These are phyloP conservation scores for Murraya paniculata DNA, from an alignment of 345 rosid genomes.

Conservation along the genomic window DNA sequence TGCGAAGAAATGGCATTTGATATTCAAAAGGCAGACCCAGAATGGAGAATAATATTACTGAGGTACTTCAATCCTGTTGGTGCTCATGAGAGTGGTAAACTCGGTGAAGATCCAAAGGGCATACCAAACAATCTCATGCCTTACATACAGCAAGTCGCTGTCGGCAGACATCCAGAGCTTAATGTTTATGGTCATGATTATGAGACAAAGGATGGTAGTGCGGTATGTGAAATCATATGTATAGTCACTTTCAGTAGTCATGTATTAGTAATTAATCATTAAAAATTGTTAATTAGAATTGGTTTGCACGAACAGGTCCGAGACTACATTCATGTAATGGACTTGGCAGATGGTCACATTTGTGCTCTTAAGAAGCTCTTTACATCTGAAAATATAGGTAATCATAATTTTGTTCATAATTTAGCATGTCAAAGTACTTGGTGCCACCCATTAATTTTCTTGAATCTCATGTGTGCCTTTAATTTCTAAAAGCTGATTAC, in stretches of 20 bases:
- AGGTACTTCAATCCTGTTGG: slow-evolving; percentile 97
- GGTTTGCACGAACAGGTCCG: slow-evolving; percentile 49
- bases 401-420: not conserved
- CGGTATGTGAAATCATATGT: slow-evolving; percentile 47
- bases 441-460: not conserved
- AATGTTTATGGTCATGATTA: slow-evolving; percentile 89
- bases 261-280: not conserved
- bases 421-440: slow-evolving; percentile 1
- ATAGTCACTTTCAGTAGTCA: not conserved
- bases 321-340: slow-evolving; percentile 96
- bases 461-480: not conserved
- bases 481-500: not conserved
- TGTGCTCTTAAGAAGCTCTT: slow-evolving; percentile 78
- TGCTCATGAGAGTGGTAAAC: slow-evolving; percentile 88
- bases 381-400: slow-evolving; percentile 59
- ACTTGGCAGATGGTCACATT: slow-evolving; percentile 91
- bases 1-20: slow-evolving; percentile 92
- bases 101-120: slow-evolving; percentile 97
- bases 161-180: slow-evolving; percentile 87
- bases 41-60: slow-evolving; percentile 78
- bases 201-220: slow-evolving; percentile 87
- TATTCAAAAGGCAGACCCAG: slow-evolving; percentile 80
- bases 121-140: slow-evolving; percentile 96
- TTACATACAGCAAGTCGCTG: slow-evolving; percentile 95
- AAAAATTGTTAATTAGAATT: not conserved